phyloP scores from a whole-genome alignment of 2,329 filamentous ascomycete genomes.

The Epichloe baconii region DNA sequence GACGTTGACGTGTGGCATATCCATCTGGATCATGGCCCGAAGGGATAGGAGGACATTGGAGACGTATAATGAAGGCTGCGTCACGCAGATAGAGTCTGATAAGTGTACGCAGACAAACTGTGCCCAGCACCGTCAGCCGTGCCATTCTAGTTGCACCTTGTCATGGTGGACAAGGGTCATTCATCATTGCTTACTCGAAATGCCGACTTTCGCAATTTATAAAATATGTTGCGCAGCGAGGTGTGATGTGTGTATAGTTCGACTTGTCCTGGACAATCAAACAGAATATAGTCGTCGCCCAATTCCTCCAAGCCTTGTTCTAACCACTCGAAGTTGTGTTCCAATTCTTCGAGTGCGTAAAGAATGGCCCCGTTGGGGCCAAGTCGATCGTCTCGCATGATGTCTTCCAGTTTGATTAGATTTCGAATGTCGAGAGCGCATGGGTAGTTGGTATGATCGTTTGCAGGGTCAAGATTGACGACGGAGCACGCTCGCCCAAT shows the following conservation, averaged over 20 bases:
- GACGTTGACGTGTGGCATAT: constrained; percentile 90
- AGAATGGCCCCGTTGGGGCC: constrained; percentile 88
- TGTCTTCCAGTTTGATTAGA: constrained; percentile 80
- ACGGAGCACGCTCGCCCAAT: constrained; percentile 91
- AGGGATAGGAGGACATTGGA: constrained; percentile 87
- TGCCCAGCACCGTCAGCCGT: constrained; percentile 8
- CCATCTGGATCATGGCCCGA: constrained; percentile 95
- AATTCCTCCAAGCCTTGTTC: constrained; percentile 67
- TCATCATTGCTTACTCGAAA: constrained; percentile 55
- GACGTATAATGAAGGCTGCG: constrained; percentile 86
- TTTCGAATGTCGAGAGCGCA: constrained; percentile 83
- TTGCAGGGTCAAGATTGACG: constrained; percentile 93
- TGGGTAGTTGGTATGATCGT: constrained; percentile 81
- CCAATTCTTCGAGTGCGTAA: constrained; percentile 89
- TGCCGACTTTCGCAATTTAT: constrained; percentile 75
- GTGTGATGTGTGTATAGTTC: constrained; percentile 95
- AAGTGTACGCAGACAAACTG: constrained; percentile 89
- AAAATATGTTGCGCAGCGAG: constrained; percentile 83
- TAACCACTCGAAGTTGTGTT: constrained; percentile 88
- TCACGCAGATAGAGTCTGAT: constrained; percentile 86
- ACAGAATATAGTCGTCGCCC: constrained; percentile 82
- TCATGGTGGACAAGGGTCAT: background rate
- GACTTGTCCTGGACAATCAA: constrained; percentile 94
- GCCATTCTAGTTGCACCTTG: background rate
- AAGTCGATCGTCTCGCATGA: constrained; percentile 83